phyloP scores from a whole-genome alignment of 2,329 filamentous ascomycete genomes.

The Eutypa lata region DNA sequence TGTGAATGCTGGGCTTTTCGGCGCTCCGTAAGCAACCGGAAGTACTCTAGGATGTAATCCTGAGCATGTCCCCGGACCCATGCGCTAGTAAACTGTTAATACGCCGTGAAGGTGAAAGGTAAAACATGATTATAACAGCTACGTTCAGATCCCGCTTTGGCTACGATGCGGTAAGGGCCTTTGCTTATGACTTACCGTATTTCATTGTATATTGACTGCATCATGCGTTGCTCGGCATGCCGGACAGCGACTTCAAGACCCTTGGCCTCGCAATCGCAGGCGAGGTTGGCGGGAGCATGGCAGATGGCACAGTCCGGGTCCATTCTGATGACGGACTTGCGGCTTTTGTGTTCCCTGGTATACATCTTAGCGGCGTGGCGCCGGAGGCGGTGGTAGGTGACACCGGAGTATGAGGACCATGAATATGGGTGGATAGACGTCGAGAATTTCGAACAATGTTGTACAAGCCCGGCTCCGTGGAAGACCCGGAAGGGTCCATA shows the following conservation, averaged over 20 bases:
- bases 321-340: conserved; percentile 57
- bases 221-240: conserved; percentile 62
- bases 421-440: conserved; percentile 21
- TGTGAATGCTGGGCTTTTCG: conserved; percentile 55
- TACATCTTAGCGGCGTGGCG: conserved; percentile 48
- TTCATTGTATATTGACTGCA: conserved; percentile 59
- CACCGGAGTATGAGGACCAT: conserved; percentile 22
- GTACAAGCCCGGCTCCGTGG: conserved; percentile 30
- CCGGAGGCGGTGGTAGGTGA: conserved; percentile 24
- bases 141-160: neutral
- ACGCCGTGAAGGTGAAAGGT: neutral
- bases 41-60: conserved; percentile 67
- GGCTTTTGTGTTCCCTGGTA: conserved; percentile 42
- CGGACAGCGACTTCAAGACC: conserved; percentile 60
- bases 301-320: conserved; percentile 70
- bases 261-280: conserved; percentile 65
- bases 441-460: conserved; percentile 24
- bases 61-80: conserved; percentile 66
- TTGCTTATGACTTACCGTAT: conserved; percentile 52
- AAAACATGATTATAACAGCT: no score
- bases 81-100: conserved; percentile 37
- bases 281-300: conserved; percentile 53
- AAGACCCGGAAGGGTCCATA: conserved; percentile 36
- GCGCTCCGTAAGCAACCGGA: conserved; percentile 57
- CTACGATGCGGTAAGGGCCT: conserved; percentile 3